Conservation (phyloP, 1,284 basidiomycete genomes). For the Erythrobasidium hasegawianum region DNA sequence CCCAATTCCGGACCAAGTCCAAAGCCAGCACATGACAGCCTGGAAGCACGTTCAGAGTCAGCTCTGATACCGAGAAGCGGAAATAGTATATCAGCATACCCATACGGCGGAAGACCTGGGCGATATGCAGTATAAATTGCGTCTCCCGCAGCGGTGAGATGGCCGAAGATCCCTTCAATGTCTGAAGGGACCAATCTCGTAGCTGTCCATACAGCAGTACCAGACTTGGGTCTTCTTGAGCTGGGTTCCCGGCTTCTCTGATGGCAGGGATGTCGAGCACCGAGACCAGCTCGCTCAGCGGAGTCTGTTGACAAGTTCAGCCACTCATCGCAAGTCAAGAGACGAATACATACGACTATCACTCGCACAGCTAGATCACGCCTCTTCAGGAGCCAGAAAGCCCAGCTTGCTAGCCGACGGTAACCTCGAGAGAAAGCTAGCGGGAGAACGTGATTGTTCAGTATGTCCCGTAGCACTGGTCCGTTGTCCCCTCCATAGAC, state of each 20-base stretch:
- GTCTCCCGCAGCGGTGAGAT: slow-evolving; percentile 82
- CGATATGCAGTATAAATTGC: slow-evolving; percentile 85
- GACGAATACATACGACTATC: slow-evolving; percentile 60
- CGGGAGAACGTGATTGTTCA: slow-evolving; percentile 72
- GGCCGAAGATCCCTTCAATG: slow-evolving; percentile 82
- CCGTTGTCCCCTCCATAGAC: slow-evolving; percentile 78
- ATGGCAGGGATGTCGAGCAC: slow-evolving; percentile 55
- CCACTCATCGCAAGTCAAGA: background rate
- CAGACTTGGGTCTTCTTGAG: slow-evolving; percentile 86
- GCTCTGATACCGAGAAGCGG: slow-evolving; percentile 8
- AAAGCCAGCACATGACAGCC: slow-evolving; percentile 89
- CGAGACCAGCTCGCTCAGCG: slow-evolving; percentile 65
- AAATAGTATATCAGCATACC: slow-evolving; percentile 55
- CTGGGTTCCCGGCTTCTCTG: slow-evolving; percentile 69
- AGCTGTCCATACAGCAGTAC: slow-evolving; percentile 86
- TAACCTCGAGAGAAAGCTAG: slow-evolving; percentile 79
- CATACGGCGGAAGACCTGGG: slow-evolving; percentile 85
- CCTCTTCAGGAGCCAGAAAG: slow-evolving; percentile 82
- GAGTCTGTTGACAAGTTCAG: slow-evolving; percentile 58
- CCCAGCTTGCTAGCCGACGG: slow-evolving; percentile 95
- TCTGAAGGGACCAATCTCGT: slow-evolving; percentile 80
- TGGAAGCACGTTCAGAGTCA: slow-evolving; percentile 50
- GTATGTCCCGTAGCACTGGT: slow-evolving; percentile 66
- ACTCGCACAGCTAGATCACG: slow-evolving; percentile 80
- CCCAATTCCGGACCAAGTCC: slow-evolving; percentile 61